These are phyloP conservation scores for Barnettozyma siamensis DNA, from an alignment of 805 yeast species.

Conservation along the genomic window DNA sequence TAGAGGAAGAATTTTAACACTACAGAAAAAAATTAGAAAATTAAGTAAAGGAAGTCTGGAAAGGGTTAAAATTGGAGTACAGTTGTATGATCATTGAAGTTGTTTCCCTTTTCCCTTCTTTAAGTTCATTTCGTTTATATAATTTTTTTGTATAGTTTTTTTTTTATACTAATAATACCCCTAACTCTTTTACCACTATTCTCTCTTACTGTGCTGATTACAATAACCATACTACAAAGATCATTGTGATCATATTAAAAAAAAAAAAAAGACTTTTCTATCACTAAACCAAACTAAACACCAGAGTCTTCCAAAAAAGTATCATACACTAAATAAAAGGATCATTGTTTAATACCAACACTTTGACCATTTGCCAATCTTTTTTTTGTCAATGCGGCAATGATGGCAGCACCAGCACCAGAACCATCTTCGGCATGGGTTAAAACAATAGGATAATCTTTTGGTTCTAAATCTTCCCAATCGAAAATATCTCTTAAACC, in stretches of 20 bases:
- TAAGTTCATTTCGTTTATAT: too few relatives aligned
- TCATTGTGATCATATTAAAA: too few relatives aligned
- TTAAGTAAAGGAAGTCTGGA: conserved; percentile 45
- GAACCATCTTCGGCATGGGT: conserved; percentile 95
- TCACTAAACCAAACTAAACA: too few relatives aligned
- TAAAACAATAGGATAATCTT: conserved; percentile 70
- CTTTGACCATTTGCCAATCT: conserved; percentile 68
- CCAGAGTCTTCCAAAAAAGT: too few relatives aligned
- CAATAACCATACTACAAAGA: too few relatives aligned
- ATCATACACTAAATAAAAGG: too few relatives aligned
- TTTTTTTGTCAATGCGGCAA: conserved; percentile 88
- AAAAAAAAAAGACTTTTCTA: too few relatives aligned
- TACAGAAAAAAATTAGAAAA: conserved; percentile 57
- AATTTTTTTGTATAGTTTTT: too few relatives aligned
- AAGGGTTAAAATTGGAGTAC: conserved; percentile 47
- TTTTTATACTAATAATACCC: too few relatives aligned
- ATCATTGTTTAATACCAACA: conserved; percentile 39
- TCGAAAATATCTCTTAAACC: conserved; percentile 85
- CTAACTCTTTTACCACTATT: too few relatives aligned
- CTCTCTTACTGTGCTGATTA: too few relatives aligned
- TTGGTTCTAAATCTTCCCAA: conserved; percentile 52
- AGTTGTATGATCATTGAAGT: conserved; percentile 29
- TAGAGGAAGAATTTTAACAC: conserved; percentile 48
- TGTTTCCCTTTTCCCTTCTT: too few relatives aligned
- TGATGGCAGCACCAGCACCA: conserved; percentile 98